Conservation (phyloP, 2,329 filamentous ascomycete genomes). For the Geosmithia putterillii region DNA sequence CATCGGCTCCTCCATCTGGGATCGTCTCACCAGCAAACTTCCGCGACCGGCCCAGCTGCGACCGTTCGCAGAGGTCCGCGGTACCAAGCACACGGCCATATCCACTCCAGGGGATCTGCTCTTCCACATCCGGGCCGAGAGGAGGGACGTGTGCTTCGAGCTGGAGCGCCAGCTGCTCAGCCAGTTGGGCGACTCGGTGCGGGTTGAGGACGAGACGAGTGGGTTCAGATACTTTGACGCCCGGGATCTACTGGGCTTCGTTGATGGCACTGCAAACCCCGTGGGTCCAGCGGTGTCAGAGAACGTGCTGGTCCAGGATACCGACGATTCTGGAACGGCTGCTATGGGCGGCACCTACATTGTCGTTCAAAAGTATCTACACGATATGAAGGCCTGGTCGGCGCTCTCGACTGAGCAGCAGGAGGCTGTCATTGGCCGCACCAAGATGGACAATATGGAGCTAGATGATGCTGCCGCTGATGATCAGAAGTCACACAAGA, state of each 20-base stretch:
- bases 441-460: constrained; percentile 45
- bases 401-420: constrained; percentile 34
- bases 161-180: constrained; percentile 43
- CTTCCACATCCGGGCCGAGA: constrained; percentile 45
- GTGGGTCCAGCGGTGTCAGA: constrained; percentile 27
- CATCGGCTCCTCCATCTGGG: constrained; percentile 40
- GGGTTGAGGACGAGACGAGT: constrained; percentile 36
- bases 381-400: constrained; percentile 35
- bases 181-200: constrained; percentile 30
- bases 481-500: constrained; percentile 39
- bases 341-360: constrained; percentile 44
- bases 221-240: constrained; percentile 50
- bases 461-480: constrained; percentile 34
- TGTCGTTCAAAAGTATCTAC: constrained; percentile 46
- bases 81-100: constrained; percentile 34
- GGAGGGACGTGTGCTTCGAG: constrained; percentile 44
- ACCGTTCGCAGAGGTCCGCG: constrained; percentile 33
- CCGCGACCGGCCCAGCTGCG: constrained; percentile 38
- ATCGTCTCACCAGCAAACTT: constrained; percentile 22
- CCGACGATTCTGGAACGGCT: constrained; percentile 20
- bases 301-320: constrained; percentile 28
- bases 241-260: constrained; percentile 45
- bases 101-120: constrained; percentile 44
- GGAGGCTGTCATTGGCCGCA: constrained; percentile 43
- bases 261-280: constrained; percentile 49